These are phyloP conservation scores for Populus simonii DNA, from an alignment of 345 rosid species.

Conservation along the genomic window DNA sequence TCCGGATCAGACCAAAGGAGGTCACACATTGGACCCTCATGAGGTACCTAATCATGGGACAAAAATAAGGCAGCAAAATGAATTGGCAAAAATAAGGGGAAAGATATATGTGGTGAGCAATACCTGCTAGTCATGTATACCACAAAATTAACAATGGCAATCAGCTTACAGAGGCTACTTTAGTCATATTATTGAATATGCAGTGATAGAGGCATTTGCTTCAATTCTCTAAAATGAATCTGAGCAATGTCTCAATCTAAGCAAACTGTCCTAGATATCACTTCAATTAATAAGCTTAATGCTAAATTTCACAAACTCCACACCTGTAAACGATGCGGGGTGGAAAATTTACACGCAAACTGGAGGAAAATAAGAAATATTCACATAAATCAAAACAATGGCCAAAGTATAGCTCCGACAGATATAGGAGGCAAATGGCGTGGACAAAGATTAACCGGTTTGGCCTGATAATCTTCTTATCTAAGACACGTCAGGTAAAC, in stretches of 20 bases:
- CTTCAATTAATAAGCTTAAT: not conserved
- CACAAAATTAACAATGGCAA: not conserved
- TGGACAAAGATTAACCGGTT: not conserved
- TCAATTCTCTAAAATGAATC: not conserved
- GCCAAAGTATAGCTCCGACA: not conserved
- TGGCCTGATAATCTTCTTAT: not conserved
- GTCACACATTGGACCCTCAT: conserved; percentile 88
- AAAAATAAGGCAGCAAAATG: not conserved
- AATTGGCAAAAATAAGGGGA: not conserved
- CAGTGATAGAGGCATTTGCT: not conserved
- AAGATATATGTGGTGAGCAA: not conserved
- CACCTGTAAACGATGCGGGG: not conserved
- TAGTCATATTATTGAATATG: not conserved
- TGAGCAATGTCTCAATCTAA: not conserved
- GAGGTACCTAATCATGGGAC: conserved; percentile 53
- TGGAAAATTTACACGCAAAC: no score
- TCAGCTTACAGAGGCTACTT: not conserved
- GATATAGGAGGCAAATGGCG: not conserved
- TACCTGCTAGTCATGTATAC: not conserved
- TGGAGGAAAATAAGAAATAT: not conserved
- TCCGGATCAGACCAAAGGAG: conserved; percentile 78
- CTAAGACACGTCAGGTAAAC: not conserved
- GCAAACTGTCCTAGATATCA: not conserved
- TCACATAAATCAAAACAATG: not conserved
- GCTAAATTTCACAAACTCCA: not conserved